A percentile compares a stretch with the other conserved stretches of the same genome.
Conservation (phyloP, 2,329 filamentous ascomycete species). For the Pseudocercospora fijiensis region DNA sequence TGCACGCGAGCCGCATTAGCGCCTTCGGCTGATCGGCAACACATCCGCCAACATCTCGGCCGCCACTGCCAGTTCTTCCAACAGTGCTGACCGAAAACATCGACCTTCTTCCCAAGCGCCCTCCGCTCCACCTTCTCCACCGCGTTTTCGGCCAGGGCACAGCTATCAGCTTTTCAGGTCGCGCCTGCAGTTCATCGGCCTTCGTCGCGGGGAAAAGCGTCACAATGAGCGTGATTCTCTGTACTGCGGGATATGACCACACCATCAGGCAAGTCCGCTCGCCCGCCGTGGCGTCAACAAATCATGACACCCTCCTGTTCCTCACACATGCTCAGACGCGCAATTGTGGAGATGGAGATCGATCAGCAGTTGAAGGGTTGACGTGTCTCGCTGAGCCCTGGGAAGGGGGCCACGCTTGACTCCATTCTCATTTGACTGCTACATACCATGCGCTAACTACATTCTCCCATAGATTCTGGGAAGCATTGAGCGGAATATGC, state of each 20-base stretch:
- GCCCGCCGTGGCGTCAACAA: not conserved
- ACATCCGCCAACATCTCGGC: not conserved
- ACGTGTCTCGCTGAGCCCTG: not conserved
- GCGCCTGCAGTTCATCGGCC: not conserved
- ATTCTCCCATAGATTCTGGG: constrained; percentile 74
- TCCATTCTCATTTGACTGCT: not conserved
- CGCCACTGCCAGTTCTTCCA: not conserved
- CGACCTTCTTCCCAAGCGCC: not conserved
- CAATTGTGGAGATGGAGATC: no score
- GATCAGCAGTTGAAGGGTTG: not conserved
- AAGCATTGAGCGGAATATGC: constrained; percentile 95
- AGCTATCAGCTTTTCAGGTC: no score
- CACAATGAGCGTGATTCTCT: constrained; percentile 65
- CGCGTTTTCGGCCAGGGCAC: not conserved
- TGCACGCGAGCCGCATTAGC: not conserved
- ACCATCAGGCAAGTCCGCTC: constrained; percentile 62
- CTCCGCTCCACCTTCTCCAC: not conserved
- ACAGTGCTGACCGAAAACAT: not conserved
- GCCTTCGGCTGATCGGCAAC: not conserved
- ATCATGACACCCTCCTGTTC: not conserved
- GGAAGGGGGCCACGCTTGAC: not conserved
- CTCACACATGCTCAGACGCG: no score
- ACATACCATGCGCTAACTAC: not conserved
- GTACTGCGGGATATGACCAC: constrained; percentile 71
- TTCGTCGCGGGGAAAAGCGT: not conserved